Evolutionary conservation across 345 rosid genomes (phyloP), one percentile per base, ranked within the genome.

Genomic region (Atalantia buxifolia): DNA sequence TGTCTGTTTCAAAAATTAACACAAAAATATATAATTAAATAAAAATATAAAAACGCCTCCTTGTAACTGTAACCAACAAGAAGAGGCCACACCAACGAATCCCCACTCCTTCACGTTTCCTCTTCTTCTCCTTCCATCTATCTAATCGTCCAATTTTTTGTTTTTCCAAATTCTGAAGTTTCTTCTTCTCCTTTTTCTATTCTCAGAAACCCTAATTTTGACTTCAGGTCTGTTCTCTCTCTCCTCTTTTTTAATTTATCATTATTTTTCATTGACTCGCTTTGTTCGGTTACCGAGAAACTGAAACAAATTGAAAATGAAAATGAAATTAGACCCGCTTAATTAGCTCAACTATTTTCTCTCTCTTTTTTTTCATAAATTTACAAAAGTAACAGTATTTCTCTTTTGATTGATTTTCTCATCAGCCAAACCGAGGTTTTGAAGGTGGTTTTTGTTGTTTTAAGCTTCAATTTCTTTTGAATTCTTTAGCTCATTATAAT

Each of bases 61-160:
- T 36, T 30, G 33, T 16, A 10, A 16, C 65, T 48, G 61, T n/a
- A 57, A n/a, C 35, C 33, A 14, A 28, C 76, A 45, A 45, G 50
- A 13, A 13, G 50, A 45, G 50, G 16, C 50, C 50, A 13, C 18
- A 45, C 50, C 50, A 13, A 45, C 18, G 62, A 48, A 64, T 78
- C 53, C 53, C 88, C 61, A 72, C 87, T 69, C 74, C 80, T 42
- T 73, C 81, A 83, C 87, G 80, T 83, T 81, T 67, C 72, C 16
- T 65, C 55, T 65, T 73, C 78, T 74, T 30, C 38, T 40, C 27
- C 42, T 69, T 83, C 72, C 48, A 36, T 35, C 14, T 6, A 16
- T 65, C 79, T 25, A 66, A 66, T 56, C 53, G 22, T 22, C 57
- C 67, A n/a, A 35, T 57, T 42, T 50, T 57, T 6, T 2, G 22